A percentile compares a stretch with the other conserved stretches of the same genome.
Conservation (phyloP, 2,329 filamentous ascomycete species). For the Emericellopsis cladophorae region DNA sequence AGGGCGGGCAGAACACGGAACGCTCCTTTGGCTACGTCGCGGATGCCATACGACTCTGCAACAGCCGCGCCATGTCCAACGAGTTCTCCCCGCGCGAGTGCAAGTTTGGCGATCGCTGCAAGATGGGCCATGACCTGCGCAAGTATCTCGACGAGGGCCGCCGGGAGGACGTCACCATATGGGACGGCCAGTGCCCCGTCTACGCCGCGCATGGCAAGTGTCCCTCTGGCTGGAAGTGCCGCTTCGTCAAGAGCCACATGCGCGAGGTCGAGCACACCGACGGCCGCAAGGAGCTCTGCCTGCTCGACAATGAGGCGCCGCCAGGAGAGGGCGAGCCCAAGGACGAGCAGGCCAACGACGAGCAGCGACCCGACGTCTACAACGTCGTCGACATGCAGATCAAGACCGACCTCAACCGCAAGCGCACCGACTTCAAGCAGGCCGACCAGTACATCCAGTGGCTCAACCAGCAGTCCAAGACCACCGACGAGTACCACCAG, state of each 20-base stretch:
- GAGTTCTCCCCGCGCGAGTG: constrained; percentile 78
- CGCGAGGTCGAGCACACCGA: constrained; percentile 66
- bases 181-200: constrained; percentile 69
- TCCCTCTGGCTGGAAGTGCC: constrained; percentile 83
- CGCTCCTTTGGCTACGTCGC: constrained; percentile 70
- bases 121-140: constrained; percentile 70
- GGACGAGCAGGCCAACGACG: constrained; percentile 21
- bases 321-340: constrained; percentile 19
- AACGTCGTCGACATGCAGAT: constrained; percentile 59
- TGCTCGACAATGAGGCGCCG: constrained; percentile 33
- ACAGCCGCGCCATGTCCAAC: constrained; percentile 53
- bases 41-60: constrained; percentile 68
- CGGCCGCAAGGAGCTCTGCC: constrained; percentile 68
- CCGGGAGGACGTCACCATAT: constrained; percentile 63
- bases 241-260: constrained; percentile 80
- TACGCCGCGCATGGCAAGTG: constrained; percentile 68
- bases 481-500: constrained; percentile 25
- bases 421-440: constrained; percentile 55
- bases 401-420: constrained; percentile 66
- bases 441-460: constrained; percentile 68
- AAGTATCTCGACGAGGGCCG: constrained; percentile 76
- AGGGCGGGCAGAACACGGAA: constrained; percentile 62
- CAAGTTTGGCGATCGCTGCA: constrained; percentile 68
- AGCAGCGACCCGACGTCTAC: constrained; percentile 52
- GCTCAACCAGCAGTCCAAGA: constrained; percentile 51